Evolutionary conservation across 768 basidiomycete species (phyloP), one percentile per base, ranked within the genome.

Genomic region (Suillus subaureus): DNA sequence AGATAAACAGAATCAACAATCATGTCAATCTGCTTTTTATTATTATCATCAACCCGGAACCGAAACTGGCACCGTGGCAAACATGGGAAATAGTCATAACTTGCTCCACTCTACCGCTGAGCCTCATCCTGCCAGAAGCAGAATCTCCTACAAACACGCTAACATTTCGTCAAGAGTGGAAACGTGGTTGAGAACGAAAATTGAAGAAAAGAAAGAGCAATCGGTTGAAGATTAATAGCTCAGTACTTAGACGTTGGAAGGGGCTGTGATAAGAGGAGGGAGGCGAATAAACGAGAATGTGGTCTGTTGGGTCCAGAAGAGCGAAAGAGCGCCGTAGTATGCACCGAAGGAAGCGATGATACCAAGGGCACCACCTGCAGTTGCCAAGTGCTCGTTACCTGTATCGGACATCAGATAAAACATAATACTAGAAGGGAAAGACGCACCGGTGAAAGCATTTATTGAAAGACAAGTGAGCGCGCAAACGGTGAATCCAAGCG

Each of bases 261-360:
- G 70, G 1, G 71, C 68, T 7, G 37, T 8, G 9, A 74, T 42
- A 28, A 74, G 13, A 45, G 67, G 71, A 4, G 73, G 73, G 12
- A 74, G 64, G 21, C 67, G 75, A 31, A 76, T 74, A 55, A 71
- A 72, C 16, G 71, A 74, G 39, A 18, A 64, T 1, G 74, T 75
- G 11, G 75, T 72, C 35, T 74, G 70, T 60, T 76, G 71, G 7
- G 74, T 76, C 75, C 75, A 74, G 57, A 74, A 71, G 62, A 65
- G 57, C 16, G 74, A 70, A 40, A 74, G 6, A 21, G 73, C 65
- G 4, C 68, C 73, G 18, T 76, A 74, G 73, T 73, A 76, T 62
- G 74, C 71, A 12, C 75, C 73, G 12, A 70, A 74, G 11, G 73
- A 62, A 13, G 75, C 73, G 33, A 75, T 28, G 52, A 76, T 18